phyloP scores from a whole-genome alignment of 2,329 filamentous ascomycete genomes.

The Bimuria novae-zelandiae region DNA sequence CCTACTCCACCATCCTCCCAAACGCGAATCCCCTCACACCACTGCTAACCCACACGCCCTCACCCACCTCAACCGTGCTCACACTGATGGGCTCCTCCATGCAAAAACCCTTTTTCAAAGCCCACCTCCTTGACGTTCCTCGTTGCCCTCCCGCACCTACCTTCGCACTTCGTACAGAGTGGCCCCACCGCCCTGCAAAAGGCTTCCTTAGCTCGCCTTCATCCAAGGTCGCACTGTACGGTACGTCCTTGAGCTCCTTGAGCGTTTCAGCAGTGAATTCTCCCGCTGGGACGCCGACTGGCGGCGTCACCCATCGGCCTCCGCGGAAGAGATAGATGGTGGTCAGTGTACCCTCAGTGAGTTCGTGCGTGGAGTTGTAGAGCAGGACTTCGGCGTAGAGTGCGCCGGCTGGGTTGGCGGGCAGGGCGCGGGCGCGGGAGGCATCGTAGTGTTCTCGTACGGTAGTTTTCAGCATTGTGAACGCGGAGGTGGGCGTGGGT shows the following conservation, averaged over 20 bases:
- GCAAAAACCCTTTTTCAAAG: constrained; percentile 70
- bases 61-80: constrained; percentile 68
- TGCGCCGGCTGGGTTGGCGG: constrained; percentile 31
- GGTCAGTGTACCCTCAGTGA: constrained; percentile 87
- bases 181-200: constrained; percentile 46
- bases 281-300: constrained; percentile 45
- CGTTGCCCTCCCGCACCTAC: constrained; percentile 78
- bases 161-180: constrained; percentile 42
- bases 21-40: constrained; percentile 75
- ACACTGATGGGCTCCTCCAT: constrained; percentile 66
- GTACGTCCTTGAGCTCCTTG: constrained; percentile 20
- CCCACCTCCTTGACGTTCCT: constrained; percentile 82
- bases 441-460: constrained; percentile 71
- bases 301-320: constrained; percentile 79
- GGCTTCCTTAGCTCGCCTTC: constrained; percentile 43
- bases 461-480: constrained; percentile 87
- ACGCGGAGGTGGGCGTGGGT: constrained; percentile 60
- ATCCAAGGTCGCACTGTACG: constrained; percentile 19
- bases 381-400: constrained; percentile 72
- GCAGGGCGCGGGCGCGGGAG: constrained; percentile 68
- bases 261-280: constrained; percentile 27
- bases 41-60: constrained; percentile 88
- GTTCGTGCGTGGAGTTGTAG: constrained; percentile 64
- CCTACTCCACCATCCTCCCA: constrained; percentile 38
- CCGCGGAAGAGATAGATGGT: constrained; percentile 80